Evolutionary conservation across 345 rosid genomes (phyloP).

Genomic region (Eutrema yunnanense): DNA sequence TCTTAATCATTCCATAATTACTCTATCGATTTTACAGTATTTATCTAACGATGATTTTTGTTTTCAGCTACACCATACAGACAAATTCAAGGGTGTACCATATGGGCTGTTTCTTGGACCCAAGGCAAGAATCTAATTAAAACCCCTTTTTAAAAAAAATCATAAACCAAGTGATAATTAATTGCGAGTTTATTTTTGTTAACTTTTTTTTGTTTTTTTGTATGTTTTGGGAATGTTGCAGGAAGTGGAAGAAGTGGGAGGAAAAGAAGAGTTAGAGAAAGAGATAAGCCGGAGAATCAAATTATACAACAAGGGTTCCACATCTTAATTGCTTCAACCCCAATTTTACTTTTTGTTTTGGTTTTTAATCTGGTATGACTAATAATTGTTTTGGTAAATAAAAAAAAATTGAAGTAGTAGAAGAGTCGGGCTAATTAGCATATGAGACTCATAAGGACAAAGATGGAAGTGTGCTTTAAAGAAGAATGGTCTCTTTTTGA

Average conservation of each 20-base stretch:
- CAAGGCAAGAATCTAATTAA: constrained; percentile 36
- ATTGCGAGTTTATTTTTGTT: neutral
- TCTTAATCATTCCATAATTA: neutral
- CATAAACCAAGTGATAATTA: neutral
- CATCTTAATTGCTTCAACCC: neutral
- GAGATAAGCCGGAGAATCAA: constrained; percentile 52
- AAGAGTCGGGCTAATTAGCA: too few species aligned
- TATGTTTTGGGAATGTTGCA: constrained; percentile 14
- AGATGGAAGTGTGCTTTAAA: too few species aligned
- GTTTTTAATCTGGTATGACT: neutral
- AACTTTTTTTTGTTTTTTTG: neutral
- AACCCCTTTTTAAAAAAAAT: neutral
- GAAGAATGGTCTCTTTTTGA: too few species aligned
- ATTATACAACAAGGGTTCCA: constrained; percentile 31
- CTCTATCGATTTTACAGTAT: neutral
- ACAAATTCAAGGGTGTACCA: constrained; percentile 77
- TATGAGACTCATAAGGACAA: too few species aligned
- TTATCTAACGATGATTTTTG: neutral
- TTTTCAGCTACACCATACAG: constrained; percentile 74
- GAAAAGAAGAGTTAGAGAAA: constrained; percentile 64
- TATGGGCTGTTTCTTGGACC: constrained; percentile 89
- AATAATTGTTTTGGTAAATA: neutral
- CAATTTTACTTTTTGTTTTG: neutral
- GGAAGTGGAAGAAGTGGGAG: constrained; percentile 78
- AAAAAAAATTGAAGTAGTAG: neutral